Base-by-base conservation (phyloP, 768 basidiomycete genomes). In the Amanita exitialis region DNA sequence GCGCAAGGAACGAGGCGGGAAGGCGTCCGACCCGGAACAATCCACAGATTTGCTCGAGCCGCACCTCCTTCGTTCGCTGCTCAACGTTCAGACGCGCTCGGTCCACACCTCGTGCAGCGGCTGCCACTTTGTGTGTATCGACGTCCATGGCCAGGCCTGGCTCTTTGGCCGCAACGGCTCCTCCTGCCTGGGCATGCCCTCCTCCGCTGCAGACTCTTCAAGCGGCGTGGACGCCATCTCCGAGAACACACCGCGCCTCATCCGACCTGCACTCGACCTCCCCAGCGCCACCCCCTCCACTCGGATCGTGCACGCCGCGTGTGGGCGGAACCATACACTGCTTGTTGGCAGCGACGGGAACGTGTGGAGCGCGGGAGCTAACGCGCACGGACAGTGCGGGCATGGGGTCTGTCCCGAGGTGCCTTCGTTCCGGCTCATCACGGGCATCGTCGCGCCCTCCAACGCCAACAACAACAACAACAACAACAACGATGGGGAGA, bases 151-250 rank as follows among this genome's bases (percentile, higher is more conserved):
- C 6, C 74, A 78, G 35, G 95, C 92, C 7, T 93, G 90, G 83
- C 66, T 97, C 58, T 90, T 94, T 62, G 95, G 95, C 6, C 81
- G 91, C 48, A 91, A 90, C 65, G 80, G 79, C 36, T 81, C 73
- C 52, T 71, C 77, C 51, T 77, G 78, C 38, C 74, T 92, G 3
- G 86, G 88, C n/a, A 67, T 80, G 7, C 21, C 34, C 25, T 13
- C 10, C 3, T 12, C 27, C n/a, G 1, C n/a, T 6, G 59, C 76
- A 12, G 71, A 68, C 23, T 20, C 44, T 4, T 12, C n/a, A 28
- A 6, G 16, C 9, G 32, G 47, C 6, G 70, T 72, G 53, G 78
- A 79, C 51, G 72, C 66, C 53, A 74, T 92, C 54, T 86, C 86
- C 15, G 88, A 92, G 70, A 83, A 79, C 63, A 76, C 82, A 53